phyloP scores from a whole-genome alignment of 139 green algal genomes.

The Chlamydomonas schloesseri region DNA sequence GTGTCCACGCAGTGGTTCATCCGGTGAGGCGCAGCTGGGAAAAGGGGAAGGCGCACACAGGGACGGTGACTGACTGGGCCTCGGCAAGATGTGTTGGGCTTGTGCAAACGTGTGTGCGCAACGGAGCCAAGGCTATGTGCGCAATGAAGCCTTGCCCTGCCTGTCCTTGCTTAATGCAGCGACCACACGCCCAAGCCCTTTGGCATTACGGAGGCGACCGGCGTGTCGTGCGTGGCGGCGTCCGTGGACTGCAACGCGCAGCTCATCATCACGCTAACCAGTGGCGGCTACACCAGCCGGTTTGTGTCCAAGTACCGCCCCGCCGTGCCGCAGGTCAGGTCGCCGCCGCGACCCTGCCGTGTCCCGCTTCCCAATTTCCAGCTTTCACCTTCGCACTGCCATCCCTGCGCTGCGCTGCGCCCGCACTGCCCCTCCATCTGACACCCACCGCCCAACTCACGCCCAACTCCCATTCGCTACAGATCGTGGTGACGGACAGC shows the following conservation, averaged over 20 bases:
- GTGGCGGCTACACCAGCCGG: slow-evolving; percentile 51
- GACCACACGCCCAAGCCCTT: slow-evolving; percentile 71
- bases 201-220: slow-evolving; percentile 58
- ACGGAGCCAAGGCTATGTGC: no score
- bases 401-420: no score
- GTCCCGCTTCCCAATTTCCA: no score
- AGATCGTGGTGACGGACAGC: slow-evolving; percentile 53
- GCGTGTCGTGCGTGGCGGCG: slow-evolving; percentile 62
- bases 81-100: no score
- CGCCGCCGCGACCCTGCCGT: no score
- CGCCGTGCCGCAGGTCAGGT: slow-evolving; percentile 59
- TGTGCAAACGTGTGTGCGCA: no score
- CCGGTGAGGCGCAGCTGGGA: neutral
- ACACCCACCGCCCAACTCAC: no score
- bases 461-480: neutral
- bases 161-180: slow-evolving; percentile 1
- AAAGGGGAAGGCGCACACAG: neutral
- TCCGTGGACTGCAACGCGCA: slow-evolving; percentile 65
- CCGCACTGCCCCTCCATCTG: no score
- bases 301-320: slow-evolving; percentile 78
- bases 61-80: no score
- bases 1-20: slow-evolving; percentile 43
- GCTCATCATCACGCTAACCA: slow-evolving; percentile 65
- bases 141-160: neutral
- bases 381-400: no score